Base-by-base conservation (phyloP, 192 early-diverging fungal genomes). In the Backusella psychrophila region DNA sequence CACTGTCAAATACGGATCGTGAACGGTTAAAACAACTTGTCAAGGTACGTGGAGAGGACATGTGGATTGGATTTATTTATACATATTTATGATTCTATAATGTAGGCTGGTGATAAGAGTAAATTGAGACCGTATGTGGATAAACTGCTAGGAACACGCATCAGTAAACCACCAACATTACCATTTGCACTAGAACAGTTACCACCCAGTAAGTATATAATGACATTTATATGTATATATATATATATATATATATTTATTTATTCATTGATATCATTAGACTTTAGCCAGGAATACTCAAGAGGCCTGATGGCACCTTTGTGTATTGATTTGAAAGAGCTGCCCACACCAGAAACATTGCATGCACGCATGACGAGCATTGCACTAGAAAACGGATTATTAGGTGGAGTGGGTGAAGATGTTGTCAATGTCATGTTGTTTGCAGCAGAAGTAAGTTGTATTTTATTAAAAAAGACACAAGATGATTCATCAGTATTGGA, bases 231-330 rank as follows among this genome's bases (percentile, higher is more conserved):
- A 33, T 33, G 33, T 19, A 38, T 11, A 2, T 8, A n/a, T 67
- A 15, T 23, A 9, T 52, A n/a, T n/a, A n/a, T n/a, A n/a, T n/a
- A n/a, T n/a, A n/a, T 29, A 35, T 42, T 68, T 71, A 53, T 38
- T 29, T 1, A 38, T 38, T 38, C 36, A 39, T 39, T 39, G 8
- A 3, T 39, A 39, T 39, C 38, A 15, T 6, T 73, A 83, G 82
- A 77, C 31, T 80, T 80, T 39, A 71, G 70, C 23, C 71, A 63
- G 74, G 91, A 91, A 66, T 91, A 90, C 79, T 88, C 91, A 73
- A 86, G 88, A 79, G 92, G 92, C 8, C 84, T 91, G 17, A 85
- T 89, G 52, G 89, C 90, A 11, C 89, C 92, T 8, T 83, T 93
- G 31, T 91, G 91, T 67, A 86, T 79, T 71, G 90, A 91, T 75